Conservation (phyloP, 208 protist genomes). For the Phytomonas sp. region DNA sequence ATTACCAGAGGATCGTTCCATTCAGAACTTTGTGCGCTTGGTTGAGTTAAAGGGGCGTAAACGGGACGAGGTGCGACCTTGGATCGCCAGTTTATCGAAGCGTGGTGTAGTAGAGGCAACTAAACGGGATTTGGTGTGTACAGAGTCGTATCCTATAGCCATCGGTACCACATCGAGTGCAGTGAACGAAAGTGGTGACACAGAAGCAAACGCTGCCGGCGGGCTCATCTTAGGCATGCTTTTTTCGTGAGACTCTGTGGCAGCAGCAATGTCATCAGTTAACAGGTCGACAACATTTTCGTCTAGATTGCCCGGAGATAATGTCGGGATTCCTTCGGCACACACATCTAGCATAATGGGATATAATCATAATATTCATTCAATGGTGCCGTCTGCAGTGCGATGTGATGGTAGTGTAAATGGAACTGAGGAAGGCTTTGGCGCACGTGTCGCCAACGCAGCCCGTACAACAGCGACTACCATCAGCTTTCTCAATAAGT, state of each 20-base stretch:
- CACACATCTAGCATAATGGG: too few relatives aligned
- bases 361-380: too few relatives aligned
- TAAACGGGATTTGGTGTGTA: constrained; percentile 46
- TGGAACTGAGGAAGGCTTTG: constrained; percentile 32
- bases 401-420: constrained; percentile 1
- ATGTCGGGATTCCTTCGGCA: too few relatives aligned
- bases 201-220: neutral
- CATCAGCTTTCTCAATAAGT: constrained; percentile 66
- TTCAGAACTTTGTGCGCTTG: constrained; percentile 82
- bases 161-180: constrained; percentile 19
- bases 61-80: constrained; percentile 71
- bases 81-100: constrained; percentile 75
- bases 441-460: constrained; percentile 45
- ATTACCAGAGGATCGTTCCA: constrained; percentile 78
- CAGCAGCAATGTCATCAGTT: too few relatives aligned
- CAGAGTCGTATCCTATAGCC: constrained; percentile 27
- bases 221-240: neutral
- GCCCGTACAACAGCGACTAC: constrained; percentile 50
- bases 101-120: constrained; percentile 84
- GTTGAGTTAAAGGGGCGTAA: constrained; percentile 73
- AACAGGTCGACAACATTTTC: too few relatives aligned
- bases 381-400: neutral
- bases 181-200: neutral
- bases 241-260: neutral
- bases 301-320: too few relatives aligned